Evolutionary conservation across 2,329 filamentous ascomycete genomes (phyloP), one percentile per base, ranked within the genome.

Genomic region (Phialophora chinensis): DNA sequence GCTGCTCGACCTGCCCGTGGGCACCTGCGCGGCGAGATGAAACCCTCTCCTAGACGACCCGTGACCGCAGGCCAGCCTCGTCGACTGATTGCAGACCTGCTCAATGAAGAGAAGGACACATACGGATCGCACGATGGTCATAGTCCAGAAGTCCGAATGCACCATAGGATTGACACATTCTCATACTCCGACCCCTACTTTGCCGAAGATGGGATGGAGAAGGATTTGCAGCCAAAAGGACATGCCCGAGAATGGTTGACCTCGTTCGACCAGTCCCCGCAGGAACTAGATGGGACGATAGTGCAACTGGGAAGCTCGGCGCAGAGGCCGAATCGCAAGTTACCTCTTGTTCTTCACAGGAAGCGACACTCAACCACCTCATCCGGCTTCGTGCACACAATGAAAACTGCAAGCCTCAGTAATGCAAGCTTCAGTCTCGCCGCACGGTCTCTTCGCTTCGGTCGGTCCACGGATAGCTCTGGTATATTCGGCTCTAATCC

Each of bases 321-420:
- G 20, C 49, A 8, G 10, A 33, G 11, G 57, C 20, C 42, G 29
- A 6, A 23, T 20, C 57, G 14, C 27, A 54, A 20, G 27, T 17
- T 20, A 60, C 33, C 33, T 35, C 20, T 14, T 6, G 20, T 38
- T 25, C 59, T 25, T 29, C 68, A 70, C 44, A 65, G 65, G 66
- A 84, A 87, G 63, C 87, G 86, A 7, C 90, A 90, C 1, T 91
- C 91, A 12, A 85, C 85, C 1, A 92, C 91, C 6, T 96, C 93
- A 0, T 88, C 91, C 66, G 90, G 86, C 1, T 93, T 93, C 74
- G 87, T 97, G 47, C 87, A 89, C n/a, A 90, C 87, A 17, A 85
- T 96, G 72, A 92, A 90, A 75, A 95, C 92, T 69, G 90, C 91
- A 60, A 93, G 90, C 66, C 84, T 92, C 67, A 96, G 92, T 66